Evolutionary conservation across 768 basidiomycete species (phyloP), one percentile per base, ranked within the genome.

Genomic region (Calocybe indica): DNA sequence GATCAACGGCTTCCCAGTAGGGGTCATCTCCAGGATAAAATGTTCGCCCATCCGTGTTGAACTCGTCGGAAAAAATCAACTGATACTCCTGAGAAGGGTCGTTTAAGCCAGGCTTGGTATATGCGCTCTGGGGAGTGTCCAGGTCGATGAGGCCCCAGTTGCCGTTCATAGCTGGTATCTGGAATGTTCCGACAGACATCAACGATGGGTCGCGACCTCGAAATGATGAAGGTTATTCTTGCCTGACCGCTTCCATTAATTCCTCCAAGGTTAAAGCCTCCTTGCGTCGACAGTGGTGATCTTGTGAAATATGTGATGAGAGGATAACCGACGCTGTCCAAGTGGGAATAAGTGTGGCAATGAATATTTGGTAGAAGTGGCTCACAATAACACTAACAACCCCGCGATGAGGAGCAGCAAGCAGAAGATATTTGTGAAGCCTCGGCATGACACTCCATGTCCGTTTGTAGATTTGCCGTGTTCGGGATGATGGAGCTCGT

Each of bases 11-110:
- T 58, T 88, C 84, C 85, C 85, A 88, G 55, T 85, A 91, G 5
- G 89, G 88, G 62, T 92, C 88, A 55, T 90, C 88, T 2, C 85
- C 86, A 42, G 83, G 80, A 65, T 85, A 90, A 56, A 90, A 90
- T 1, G 83, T 73, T 51, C 89, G 70, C 10, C 85, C 84, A 15
- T 82, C 81, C 10, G 64, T 62, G 48, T 89, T 80, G 58, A 92
- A 91, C 57, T 92, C 88, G 61, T 92, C 89, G 6, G 80, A 82
- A 59, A 87, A 90, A 8, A 88, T 79, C 12, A 90, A 68, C 37
- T 73, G 67, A 64, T 78, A 61, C 35, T 67, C 60, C 34, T 58
- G 52, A n/a, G 58, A 58, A 1, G 82, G 79, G 52, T 85, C 79
- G 12, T 68, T 68, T 68, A 83, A 79, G 3, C 82, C 80, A 0